Evolutionary conservation across 176 grass and related monocot genomes (phyloP).

Genomic region (Hsuehochloa calcarea): DNA sequence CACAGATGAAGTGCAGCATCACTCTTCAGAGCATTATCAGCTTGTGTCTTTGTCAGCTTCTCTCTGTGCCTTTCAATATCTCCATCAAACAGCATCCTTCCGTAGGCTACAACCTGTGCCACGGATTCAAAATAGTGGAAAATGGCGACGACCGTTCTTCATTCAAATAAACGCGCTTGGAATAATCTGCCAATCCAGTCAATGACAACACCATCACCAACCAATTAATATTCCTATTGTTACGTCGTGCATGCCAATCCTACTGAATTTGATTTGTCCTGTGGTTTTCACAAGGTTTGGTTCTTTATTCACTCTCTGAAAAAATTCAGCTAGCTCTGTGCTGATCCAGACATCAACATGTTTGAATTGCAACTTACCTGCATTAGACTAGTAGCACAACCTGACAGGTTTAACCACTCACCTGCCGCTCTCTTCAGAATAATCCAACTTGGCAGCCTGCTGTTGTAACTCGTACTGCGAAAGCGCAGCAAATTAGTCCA

Average conservation of each 20-base stretch:
- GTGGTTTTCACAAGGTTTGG: neutral
- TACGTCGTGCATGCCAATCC: neutral
- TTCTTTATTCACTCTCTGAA: neutral
- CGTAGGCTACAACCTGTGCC: neutral
- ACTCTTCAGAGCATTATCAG: neutral
- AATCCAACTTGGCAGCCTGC: neutral
- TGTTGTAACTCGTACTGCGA: neutral
- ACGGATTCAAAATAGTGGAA: neutral
- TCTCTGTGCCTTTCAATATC: neutral
- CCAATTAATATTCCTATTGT: neutral
- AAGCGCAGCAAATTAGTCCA: neutral
- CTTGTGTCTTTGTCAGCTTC: neutral
- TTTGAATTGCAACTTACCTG: neutral
- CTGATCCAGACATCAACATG: neutral
- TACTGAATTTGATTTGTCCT: neutral
- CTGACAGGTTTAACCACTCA: conserved; percentile 5
- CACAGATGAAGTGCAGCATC: neutral
- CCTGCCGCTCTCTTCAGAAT: neutral
- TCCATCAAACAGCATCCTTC: neutral
- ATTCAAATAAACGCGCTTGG: conserved; percentile 24
- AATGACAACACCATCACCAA: neutral
- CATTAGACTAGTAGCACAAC: neutral
- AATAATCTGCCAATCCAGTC: conserved; percentile 15
- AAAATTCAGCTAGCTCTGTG: neutral
- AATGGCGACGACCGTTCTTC: neutral